Conservation (phyloP, 2,329 filamentous ascomycete species). For the Mollisia scopiformis region DNA sequence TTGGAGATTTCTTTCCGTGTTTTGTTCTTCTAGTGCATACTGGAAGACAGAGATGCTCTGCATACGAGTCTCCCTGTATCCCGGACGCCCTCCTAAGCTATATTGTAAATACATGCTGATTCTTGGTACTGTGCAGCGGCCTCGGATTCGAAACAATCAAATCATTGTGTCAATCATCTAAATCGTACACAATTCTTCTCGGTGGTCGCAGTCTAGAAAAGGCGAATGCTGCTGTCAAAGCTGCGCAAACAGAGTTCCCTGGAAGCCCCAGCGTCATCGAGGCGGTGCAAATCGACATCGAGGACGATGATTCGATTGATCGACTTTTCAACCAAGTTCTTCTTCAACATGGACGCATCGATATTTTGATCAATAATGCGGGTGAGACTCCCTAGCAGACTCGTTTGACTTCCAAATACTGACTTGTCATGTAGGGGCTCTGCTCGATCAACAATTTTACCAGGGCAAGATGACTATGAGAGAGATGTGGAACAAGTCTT, state of each 20-base stretch:
- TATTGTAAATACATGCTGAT: too few species aligned
- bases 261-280: slow-evolving; percentile 31
- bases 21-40: too few species aligned
- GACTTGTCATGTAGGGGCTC: slow-evolving; percentile 18
- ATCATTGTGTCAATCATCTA: slow-evolving; percentile 16
- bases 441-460: slow-evolving; percentile 37
- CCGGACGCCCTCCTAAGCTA: too few species aligned
- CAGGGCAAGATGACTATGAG: slow-evolving; percentile 37
- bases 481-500: slow-evolving; percentile 44
- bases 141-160: slow-evolving; percentile 43
- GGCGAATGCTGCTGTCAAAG: slow-evolving; percentile 42
- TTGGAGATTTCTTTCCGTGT: too few species aligned
- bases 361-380: slow-evolving; percentile 41
- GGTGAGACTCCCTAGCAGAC: slow-evolving; percentile 17
- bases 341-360: slow-evolving; percentile 33
- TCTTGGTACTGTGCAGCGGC: too few species aligned
- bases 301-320: slow-evolving; percentile 38
- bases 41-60: too few species aligned
- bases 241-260: slow-evolving; percentile 39
- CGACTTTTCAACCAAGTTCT: slow-evolving; percentile 34
- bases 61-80: too few species aligned
- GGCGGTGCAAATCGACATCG: slow-evolving; percentile 36
- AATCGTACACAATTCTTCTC: slow-evolving; percentile 43
- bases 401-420: not conserved
- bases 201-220: slow-evolving; percentile 44